Evolutionary conservation across 768 basidiomycete species (phyloP).

Genomic region (Kwoniella pini): DNA sequence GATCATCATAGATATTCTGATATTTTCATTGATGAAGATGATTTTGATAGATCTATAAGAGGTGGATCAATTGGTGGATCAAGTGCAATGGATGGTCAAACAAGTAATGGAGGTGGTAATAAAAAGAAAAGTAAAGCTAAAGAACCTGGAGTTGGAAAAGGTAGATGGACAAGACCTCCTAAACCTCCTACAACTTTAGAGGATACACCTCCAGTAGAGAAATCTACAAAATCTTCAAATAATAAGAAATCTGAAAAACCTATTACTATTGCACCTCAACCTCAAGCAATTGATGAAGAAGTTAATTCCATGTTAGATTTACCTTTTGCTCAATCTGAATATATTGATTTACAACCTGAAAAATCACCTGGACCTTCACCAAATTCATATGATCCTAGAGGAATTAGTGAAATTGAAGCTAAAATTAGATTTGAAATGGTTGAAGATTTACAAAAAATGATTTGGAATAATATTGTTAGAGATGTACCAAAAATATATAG

Average conservation of each 20-base stretch:
- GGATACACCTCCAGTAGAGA: slow-evolving; percentile 17
- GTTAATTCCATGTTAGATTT: slow-evolving; percentile 10
- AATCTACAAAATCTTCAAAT: too few relatives aligned
- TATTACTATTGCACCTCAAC: slow-evolving; percentile 4
- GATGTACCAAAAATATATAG: slow-evolving; percentile 47
- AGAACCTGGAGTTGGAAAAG: slow-evolving; percentile 43
- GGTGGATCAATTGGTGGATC: slow-evolving; percentile 15
- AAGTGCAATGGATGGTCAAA: slow-evolving; percentile 13
- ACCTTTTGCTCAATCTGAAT: slow-evolving; percentile 8
- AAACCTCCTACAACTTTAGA: slow-evolving; percentile 32
- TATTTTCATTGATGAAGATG: slow-evolving; percentile 2
- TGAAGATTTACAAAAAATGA: slow-evolving; percentile 40
- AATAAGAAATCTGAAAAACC: neutral
- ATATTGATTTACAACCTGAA: slow-evolving; percentile 1
- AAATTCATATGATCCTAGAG: slow-evolving; percentile 36
- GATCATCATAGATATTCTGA: slow-evolving; percentile 19
- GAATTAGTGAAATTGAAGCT: slow-evolving; percentile 37
- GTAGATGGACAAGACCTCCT: slow-evolving; percentile 38
- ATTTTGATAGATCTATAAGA: slow-evolving; percentile 20
- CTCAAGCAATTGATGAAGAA: neutral
- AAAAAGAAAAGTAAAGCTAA: slow-evolving; percentile 29
- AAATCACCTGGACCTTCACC: slow-evolving; percentile 19
- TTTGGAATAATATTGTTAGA: slow-evolving; percentile 37
- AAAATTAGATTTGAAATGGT: slow-evolving; percentile 32
- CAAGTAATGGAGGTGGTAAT: neutral